phyloP scores from a whole-genome alignment of 495 filamentous ascomycete species.

The Lichenothelia convexa region DNA sequence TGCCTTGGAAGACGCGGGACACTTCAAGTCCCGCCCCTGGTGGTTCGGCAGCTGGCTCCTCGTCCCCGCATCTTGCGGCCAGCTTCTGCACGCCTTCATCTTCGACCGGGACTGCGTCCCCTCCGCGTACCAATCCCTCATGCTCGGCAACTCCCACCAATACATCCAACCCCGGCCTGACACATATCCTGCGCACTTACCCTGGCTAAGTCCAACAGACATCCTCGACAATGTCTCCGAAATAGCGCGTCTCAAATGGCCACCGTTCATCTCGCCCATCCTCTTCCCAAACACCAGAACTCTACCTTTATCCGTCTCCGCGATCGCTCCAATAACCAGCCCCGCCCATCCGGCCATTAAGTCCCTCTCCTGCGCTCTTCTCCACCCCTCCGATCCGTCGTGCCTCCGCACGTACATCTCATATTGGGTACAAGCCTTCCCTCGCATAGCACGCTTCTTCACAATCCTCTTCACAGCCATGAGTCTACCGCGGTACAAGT shows the following conservation, averaged over 20 bases:
- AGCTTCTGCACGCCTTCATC: constrained; percentile 77
- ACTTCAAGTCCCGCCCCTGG: constrained; percentile 50
- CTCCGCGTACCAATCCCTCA: constrained; percentile 48
- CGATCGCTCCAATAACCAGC: constrained; percentile 61
- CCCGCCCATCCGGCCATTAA: constrained; percentile 71
- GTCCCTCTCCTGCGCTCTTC: constrained; percentile 68
- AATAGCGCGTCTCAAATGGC: constrained; percentile 70
- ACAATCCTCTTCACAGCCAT: constrained; percentile 49
- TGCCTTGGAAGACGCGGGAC: constrained; percentile 58
- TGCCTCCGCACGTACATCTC: constrained; percentile 72
- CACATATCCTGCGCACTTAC: constrained; percentile 41
- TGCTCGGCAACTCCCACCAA: constrained; percentile 51
- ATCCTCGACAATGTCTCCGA: constrained; percentile 65
- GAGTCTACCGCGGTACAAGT: constrained; percentile 44
- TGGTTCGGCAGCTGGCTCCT: constrained; percentile 97
- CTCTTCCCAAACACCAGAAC: constrained; percentile 49
- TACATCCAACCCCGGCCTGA: constrained; percentile 63
- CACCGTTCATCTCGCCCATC: constrained; percentile 69
- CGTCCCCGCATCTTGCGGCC: constrained; percentile 79
- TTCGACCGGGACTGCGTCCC: constrained; percentile 88
- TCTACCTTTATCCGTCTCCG: constrained; percentile 43
- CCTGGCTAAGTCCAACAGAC: constrained; percentile 59
- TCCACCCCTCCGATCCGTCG: constrained; percentile 77
- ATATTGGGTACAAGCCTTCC: constrained; percentile 66
- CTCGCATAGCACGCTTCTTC: constrained; percentile 57